Percentiles rank a stretch among this genome's conserved stretches.
Evolutionary conservation across 2,329 filamentous ascomycete genomes (phyloP).

Genomic region (Hymenoscyphus fructigenus): DNA sequence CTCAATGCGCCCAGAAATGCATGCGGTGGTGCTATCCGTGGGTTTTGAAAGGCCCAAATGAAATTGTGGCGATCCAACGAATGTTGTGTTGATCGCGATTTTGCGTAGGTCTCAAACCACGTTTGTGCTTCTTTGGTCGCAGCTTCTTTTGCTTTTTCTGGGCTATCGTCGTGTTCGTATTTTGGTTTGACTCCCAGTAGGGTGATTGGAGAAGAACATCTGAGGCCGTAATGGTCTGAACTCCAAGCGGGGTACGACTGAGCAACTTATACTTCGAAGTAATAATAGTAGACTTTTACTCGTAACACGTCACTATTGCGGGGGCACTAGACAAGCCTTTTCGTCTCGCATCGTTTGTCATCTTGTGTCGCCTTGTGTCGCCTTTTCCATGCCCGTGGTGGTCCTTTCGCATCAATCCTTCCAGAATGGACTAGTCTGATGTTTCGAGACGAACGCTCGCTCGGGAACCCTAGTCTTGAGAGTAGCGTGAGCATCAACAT

Average conservation of each 20-base stretch:
- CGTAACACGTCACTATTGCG: not conserved
- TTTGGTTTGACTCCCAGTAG: not conserved
- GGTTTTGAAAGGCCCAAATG: not conserved
- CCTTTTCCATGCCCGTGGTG: too few species aligned
- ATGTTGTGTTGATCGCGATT: not conserved
- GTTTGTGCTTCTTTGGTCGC: not conserved
- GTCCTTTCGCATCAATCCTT: not conserved
- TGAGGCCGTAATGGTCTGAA: not conserved
- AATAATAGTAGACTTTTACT: not conserved
- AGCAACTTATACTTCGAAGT: not conserved
- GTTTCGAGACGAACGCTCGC: not conserved
- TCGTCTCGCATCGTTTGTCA: not conserved
- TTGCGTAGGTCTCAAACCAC: not conserved
- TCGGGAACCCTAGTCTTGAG: not conserved
- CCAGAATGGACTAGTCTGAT: not conserved
- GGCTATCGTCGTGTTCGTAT: not conserved
- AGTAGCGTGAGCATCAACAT: not conserved
- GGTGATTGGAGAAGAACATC: not conserved
- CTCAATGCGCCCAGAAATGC: not conserved
- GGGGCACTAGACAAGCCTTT: not conserved
- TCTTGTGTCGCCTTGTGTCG: too few species aligned
- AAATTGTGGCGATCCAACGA: not conserved
- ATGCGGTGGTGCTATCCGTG: not conserved
- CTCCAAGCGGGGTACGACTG: not conserved
- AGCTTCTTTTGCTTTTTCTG: too few species aligned